Evolutionary conservation across 768 basidiomycete genomes (phyloP).

Genomic region (Hypsizygus marmoreus): DNA sequence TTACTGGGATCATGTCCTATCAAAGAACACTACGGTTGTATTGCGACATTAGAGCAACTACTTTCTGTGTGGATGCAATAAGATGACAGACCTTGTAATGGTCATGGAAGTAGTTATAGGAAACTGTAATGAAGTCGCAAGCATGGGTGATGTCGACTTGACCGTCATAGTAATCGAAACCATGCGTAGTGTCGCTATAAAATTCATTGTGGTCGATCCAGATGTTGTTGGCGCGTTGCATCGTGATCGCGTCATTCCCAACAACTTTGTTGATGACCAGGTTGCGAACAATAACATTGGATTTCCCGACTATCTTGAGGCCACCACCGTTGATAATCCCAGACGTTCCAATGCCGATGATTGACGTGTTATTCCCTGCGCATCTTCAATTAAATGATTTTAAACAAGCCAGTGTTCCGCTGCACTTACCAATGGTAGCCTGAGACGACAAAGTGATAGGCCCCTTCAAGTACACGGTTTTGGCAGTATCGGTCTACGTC

Average conservation of each 20-base stretch:
- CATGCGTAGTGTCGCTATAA: conserved; percentile 21
- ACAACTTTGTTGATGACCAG: conserved; percentile 25
- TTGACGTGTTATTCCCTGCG: conserved; percentile 21
- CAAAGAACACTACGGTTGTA: conserved; percentile 14
- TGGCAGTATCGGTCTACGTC: conserved; percentile 18
- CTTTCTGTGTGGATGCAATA: background rate
- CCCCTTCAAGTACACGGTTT: conserved; percentile 21
- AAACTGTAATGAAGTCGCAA: conserved; percentile 23
- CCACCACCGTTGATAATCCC: conserved; percentile 24
- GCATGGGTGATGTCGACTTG: conserved; percentile 24
- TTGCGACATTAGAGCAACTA: background rate
- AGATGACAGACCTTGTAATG: conserved; percentile 18
- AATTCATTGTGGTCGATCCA: conserved; percentile 28
- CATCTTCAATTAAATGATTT: background rate
- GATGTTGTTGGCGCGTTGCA: conserved; percentile 19
- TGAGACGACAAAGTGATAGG: conserved; percentile 20
- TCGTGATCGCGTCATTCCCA: conserved; percentile 24
- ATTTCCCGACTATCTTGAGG: conserved; percentile 19
- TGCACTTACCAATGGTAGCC: conserved; percentile 17
- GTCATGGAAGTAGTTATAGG: conserved; percentile 23
- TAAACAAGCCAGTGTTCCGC: background rate
- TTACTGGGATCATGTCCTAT: conserved; percentile 20
- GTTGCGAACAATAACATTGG: conserved; percentile 24
- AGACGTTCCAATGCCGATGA: conserved; percentile 22
- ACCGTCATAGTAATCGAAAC: conserved; percentile 23